Evolutionary conservation across 208 protist genomes (phyloP).

Genomic region (Trypanosoma grayi): DNA sequence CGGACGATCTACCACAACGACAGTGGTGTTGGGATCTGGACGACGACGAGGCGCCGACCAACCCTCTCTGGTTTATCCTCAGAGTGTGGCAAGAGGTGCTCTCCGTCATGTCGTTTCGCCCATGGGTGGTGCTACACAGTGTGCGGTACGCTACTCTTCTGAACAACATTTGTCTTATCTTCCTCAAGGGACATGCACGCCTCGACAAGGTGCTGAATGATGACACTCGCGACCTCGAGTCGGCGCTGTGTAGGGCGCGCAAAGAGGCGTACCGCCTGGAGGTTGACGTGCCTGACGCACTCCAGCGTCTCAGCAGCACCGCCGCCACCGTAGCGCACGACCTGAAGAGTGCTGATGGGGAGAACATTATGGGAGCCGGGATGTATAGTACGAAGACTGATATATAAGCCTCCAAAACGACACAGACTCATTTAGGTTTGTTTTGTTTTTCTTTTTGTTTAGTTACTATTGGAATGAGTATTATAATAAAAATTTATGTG

Average conservation of each 20-base stretch:
- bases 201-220: slow-evolving; percentile 17
- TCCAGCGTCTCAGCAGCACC: slow-evolving; percentile 10
- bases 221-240: slow-evolving; percentile 28
- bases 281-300: not conserved
- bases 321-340: slow-evolving; percentile 5
- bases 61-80: slow-evolving; percentile 52
- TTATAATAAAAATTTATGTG: too few species aligned
- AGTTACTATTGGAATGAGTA: too few species aligned
- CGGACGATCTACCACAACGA: too few species aligned
- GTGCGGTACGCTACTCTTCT: slow-evolving; percentile 37
- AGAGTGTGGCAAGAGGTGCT: slow-evolving; percentile 69
- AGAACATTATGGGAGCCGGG: too few species aligned
- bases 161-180: slow-evolving; percentile 31
- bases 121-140: slow-evolving; percentile 48
- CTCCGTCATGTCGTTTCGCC: slow-evolving; percentile 43
- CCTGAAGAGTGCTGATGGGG: not conserved
- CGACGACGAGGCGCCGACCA: not conserved
- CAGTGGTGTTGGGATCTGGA: too few species aligned
- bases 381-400: not conserved
- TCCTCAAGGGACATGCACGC: slow-evolving; percentile 26
- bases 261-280: slow-evolving; percentile 17
- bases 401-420: not conserved
- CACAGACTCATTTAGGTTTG: not conserved
- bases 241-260: slow-evolving; percentile 17
- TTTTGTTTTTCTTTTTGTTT: not conserved